A percentile compares a stretch with the other conserved stretches of the same genome.
These are phyloP conservation scores for Endocalyx cinctus DNA, from an alignment of 2,329 filamentous ascomycete genomes.

Conservation along the genomic window DNA sequence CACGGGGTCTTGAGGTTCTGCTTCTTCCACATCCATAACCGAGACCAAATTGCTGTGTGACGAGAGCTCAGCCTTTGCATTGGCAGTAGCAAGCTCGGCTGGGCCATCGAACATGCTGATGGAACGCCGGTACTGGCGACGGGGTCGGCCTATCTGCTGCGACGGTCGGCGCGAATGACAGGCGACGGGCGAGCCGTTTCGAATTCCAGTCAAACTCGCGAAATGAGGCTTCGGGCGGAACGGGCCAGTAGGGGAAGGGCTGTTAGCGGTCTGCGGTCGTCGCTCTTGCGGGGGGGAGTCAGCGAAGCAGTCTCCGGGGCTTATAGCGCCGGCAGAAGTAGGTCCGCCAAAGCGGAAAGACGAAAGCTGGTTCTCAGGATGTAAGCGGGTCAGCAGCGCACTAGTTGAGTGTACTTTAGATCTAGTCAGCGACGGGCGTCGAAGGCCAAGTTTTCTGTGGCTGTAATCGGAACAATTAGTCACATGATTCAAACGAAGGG, in stretches of 20 bases:
- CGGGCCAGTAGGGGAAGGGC: slow-evolving; percentile 49
- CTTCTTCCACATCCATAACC: slow-evolving; percentile 82
- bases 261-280: slow-evolving; percentile 56
- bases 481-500: too few species aligned
- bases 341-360: slow-evolving; percentile 69
- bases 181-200: slow-evolving; percentile 71
- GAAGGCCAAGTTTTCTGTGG: slow-evolving; percentile 58
- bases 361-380: slow-evolving; percentile 62
- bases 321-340: slow-evolving; percentile 53
- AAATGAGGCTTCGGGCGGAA: slow-evolving; percentile 64
- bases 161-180: slow-evolving; percentile 67
- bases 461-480: slow-evolving; percentile 55
- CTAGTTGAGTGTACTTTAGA: slow-evolving; percentile 71
- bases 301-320: slow-evolving; percentile 75
- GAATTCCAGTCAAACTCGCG: slow-evolving; percentile 51
- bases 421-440: slow-evolving; percentile 70
- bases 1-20: slow-evolving; percentile 66
- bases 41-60: slow-evolving; percentile 62
- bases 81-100: slow-evolving; percentile 79
- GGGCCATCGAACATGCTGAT: slow-evolving; percentile 97
- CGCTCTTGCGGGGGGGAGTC: slow-evolving; percentile 73
- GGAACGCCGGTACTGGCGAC: slow-evolving; percentile 86
- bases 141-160: slow-evolving; percentile 68
- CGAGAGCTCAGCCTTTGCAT: slow-evolving; percentile 54
- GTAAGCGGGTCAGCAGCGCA: slow-evolving; percentile 55